Evolutionary conservation across 371 early-diverging fungal genomes (phyloP).

Genomic region (Entomophthora muscae): DNA sequence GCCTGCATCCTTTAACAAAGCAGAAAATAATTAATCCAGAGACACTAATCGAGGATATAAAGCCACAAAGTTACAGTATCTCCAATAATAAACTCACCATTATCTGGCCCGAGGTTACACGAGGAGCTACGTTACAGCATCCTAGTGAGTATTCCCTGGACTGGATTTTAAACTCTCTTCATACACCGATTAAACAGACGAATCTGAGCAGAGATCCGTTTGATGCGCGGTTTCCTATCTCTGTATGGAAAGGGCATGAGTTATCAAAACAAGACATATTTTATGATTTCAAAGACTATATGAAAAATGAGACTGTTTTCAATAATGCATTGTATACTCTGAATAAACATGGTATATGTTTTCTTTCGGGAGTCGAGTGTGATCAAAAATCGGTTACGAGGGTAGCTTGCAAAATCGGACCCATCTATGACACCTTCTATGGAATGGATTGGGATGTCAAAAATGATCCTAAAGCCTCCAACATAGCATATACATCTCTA

Average conservation of each 20-base stretch:
- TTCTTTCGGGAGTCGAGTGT: constrained; percentile 48
- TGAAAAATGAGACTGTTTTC: constrained; percentile 35
- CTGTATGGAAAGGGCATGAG: constrained; percentile 25
- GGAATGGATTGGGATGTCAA: constrained; percentile 71
- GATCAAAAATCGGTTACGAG: constrained; percentile 27
- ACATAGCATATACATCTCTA: constrained; percentile 75
- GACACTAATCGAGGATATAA: constrained; percentile 44
- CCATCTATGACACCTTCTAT: constrained; percentile 64
- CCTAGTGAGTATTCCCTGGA: constrained; percentile 22
- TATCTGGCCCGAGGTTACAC: constrained; percentile 22
- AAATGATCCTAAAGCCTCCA: constrained; percentile 53
- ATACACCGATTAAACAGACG: constrained; percentile 14
- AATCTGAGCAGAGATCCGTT: constrained; percentile 9
- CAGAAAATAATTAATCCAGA: constrained; percentile 68
- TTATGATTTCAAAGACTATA: constrained; percentile 39
- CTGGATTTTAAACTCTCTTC: constrained; percentile 14
- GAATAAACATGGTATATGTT: constrained; percentile 48
- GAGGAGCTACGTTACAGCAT: constrained; percentile 22
- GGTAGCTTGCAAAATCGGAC: constrained; percentile 55
- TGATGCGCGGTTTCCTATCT: constrained; percentile 21
- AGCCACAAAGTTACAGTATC: constrained; percentile 14
- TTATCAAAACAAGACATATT: constrained; percentile 26
- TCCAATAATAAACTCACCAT: constrained; percentile 18
- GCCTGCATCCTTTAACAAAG: constrained; percentile 49
- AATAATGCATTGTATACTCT: constrained; percentile 32